Percentiles rank a stretch among this genome's conserved stretches.
Evolutionary conservation across 306 rosid genomes (phyloP).

Genomic region (Luffa acutangula): DNA sequence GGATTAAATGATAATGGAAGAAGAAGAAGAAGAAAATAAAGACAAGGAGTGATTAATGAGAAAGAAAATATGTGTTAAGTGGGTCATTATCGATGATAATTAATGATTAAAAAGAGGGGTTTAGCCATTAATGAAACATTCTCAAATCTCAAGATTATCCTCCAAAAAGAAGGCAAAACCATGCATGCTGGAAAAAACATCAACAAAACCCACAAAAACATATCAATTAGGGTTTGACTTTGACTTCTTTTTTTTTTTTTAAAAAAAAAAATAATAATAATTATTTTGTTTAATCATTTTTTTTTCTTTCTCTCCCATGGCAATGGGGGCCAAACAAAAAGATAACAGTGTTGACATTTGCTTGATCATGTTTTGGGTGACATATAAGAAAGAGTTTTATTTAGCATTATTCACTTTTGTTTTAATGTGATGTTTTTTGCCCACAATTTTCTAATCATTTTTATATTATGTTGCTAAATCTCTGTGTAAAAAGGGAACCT

Average conservation of each 20-base stretch:
- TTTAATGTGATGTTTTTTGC: not conserved
- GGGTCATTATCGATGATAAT: constrained; percentile 6
- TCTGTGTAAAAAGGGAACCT: not conserved
- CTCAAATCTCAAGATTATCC: not conserved
- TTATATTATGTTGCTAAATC: not conserved
- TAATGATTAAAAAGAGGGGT: not conserved
- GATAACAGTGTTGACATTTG: not conserved
- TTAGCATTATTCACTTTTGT: not conserved
- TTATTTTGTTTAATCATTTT: not conserved
- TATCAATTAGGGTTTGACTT: constrained; percentile 8
- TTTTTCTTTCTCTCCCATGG: not conserved
- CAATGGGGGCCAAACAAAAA: not conserved
- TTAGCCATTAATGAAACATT: not conserved
- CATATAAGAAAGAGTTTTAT: not conserved
- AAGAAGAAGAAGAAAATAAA: not conserved
- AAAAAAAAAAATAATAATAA: too few species aligned
- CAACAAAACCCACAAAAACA: not conserved
- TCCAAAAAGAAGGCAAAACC: constrained; percentile 1
- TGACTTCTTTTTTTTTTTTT: not conserved
- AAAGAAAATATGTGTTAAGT: not conserved
- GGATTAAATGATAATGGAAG: not conserved
- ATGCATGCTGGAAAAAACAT: constrained; percentile 4
- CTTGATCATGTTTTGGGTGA: constrained; percentile 7
- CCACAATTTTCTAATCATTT: constrained; percentile 5
- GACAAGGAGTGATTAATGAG: not conserved